Conservation (phyloP, 129 eudicot genomes). For the Flaveria ramosissima region DNA sequence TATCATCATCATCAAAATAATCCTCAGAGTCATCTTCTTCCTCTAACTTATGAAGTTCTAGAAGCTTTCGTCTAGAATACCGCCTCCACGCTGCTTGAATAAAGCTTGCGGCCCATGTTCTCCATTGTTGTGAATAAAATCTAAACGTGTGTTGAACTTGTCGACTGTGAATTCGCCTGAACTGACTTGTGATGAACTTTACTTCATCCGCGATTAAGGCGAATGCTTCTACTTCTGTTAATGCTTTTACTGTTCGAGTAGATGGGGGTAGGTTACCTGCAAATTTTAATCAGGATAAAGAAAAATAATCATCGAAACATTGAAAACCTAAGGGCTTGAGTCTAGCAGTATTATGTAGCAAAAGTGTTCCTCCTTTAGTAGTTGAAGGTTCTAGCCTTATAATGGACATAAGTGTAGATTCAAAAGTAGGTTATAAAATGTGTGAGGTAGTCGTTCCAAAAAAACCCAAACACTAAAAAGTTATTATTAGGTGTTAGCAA, state of each 20-base stretch:
- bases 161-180: slow-evolving; percentile 80
- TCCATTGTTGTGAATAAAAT: slow-evolving; percentile 88
- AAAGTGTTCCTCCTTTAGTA: no score
- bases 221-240: slow-evolving; percentile 92
- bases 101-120: slow-evolving; percentile 90
- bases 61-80: slow-evolving; percentile 54
- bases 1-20: not conserved
- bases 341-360: no score
- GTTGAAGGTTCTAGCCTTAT: no score
- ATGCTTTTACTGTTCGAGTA: slow-evolving; percentile 75
- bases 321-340: no score
- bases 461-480: no score
- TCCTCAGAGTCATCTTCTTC: slow-evolving; percentile 38
- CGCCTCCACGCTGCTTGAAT: slow-evolving; percentile 95
- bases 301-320: no score
- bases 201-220: slow-evolving; percentile 80
- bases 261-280: slow-evolving; percentile 77
- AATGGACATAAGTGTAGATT: no score
- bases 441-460: no score
- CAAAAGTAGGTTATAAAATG: no score
- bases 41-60: slow-evolving; percentile 47
- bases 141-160: slow-evolving; percentile 91
- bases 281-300: slow-evolving; percentile 26
- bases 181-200: slow-evolving; percentile 73
- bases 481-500: no score